Conservation (phyloP, 495 filamentous ascomycete species). For the Amniculicola lignicola region DNA sequence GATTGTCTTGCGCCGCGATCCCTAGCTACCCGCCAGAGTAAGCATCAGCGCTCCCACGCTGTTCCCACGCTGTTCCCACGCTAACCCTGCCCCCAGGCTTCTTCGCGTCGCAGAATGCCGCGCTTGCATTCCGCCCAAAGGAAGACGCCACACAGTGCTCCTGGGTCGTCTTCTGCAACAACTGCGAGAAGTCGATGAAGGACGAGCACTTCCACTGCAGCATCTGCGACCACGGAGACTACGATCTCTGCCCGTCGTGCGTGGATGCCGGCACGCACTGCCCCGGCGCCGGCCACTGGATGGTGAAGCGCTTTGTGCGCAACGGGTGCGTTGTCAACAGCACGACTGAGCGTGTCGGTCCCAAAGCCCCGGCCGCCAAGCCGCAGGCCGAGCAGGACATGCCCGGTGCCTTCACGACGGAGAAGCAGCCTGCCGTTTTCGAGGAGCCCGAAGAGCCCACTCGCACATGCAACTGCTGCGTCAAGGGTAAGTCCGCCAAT, state of each 20-base stretch:
- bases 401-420: slow-evolving; percentile 45
- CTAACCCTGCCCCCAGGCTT: slow-evolving; percentile 23
- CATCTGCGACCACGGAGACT: slow-evolving; percentile 89
- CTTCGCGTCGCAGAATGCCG: slow-evolving; percentile 37
- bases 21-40: slow-evolving; percentile 34
- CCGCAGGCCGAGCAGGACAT: slow-evolving; percentile 40
- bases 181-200: slow-evolving; percentile 71
- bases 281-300: slow-evolving; percentile 74
- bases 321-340: slow-evolving; percentile 78
- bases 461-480: slow-evolving; percentile 91
- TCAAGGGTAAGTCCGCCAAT: slow-evolving; percentile 59
- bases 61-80: not conserved
- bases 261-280: slow-evolving; percentile 73
- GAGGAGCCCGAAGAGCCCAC: slow-evolving; percentile 45
- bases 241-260: slow-evolving; percentile 83
- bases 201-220: slow-evolving; percentile 92
- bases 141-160: slow-evolving; percentile 34
- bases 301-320: slow-evolving; percentile 84
- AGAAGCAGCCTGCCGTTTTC: slow-evolving; percentile 39
- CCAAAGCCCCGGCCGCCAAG: slow-evolving; percentile 57
- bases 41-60: not conserved
- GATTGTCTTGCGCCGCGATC: slow-evolving; percentile 39
- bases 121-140: slow-evolving; percentile 34
- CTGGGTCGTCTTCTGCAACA: slow-evolving; percentile 86
- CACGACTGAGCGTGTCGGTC: slow-evolving; percentile 72